Percentiles rank a stretch among this genome's conserved stretches.
Conservation (phyloP, 257 asterid species). For the Anisodus tanguticus region DNA sequence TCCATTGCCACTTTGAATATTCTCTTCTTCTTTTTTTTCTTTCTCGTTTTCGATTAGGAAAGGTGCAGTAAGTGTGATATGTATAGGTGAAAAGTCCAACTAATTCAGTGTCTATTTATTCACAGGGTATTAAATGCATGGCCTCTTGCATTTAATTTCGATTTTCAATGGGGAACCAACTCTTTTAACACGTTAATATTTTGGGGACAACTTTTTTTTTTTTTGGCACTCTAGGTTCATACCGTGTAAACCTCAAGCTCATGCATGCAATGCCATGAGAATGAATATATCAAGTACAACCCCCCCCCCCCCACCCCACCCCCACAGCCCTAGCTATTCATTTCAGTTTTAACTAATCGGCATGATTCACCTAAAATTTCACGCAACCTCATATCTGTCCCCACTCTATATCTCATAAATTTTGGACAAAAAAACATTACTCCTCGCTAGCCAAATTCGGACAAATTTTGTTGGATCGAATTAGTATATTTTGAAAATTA, state of each 20-base stretch:
- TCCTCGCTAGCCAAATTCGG: too few relatives aligned
- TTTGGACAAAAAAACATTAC: too few relatives aligned
- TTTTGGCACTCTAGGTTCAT: neutral
- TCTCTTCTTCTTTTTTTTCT: neutral
- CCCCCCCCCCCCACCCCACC: too few relatives aligned
- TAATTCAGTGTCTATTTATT: conserved; percentile 37
- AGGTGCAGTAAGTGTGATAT: conserved; percentile 19
- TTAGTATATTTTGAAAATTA: too few relatives aligned
- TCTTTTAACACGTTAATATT: conserved; percentile 9
- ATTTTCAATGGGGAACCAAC: neutral
- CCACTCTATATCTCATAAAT: too few relatives aligned
- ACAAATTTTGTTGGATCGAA: too few relatives aligned
- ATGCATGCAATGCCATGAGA: conserved; percentile 11
- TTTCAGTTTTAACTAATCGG: too few relatives aligned
- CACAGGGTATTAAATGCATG: conserved; percentile 35
- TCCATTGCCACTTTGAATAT: conserved; percentile 34
- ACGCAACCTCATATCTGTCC: neutral
- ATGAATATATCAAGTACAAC: neutral
- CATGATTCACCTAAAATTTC: conserved; percentile 4
- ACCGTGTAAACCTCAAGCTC: neutral
- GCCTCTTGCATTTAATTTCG: conserved; percentile 21
- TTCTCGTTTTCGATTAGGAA: neutral
- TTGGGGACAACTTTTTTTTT: neutral
- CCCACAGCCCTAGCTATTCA: too few relatives aligned
- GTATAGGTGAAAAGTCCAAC: conserved; percentile 44